phyloP scores from a whole-genome alignment of 1,284 basidiomycete genomes.

The Pseudozyma thailandica region DNA sequence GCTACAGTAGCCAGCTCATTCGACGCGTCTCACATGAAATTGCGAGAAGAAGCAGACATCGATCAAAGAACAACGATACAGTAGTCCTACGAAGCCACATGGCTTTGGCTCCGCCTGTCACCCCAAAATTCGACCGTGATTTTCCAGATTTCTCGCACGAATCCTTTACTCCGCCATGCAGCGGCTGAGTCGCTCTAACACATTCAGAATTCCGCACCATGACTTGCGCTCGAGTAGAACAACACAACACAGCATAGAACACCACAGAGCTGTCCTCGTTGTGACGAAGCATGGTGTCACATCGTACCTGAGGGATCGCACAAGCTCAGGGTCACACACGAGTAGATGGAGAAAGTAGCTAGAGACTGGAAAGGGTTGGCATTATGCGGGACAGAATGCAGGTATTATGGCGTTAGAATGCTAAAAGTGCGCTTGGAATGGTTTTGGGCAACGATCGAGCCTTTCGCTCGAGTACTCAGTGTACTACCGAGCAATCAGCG shows the following conservation, averaged over 20 bases:
- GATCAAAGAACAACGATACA: no score
- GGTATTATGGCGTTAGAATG: slow-evolving; percentile 26
- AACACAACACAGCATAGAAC: slow-evolving; percentile 11
- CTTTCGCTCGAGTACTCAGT: background rate
- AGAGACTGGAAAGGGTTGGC: slow-evolving; percentile 15
- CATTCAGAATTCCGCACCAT: no score
- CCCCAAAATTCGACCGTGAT: no score
- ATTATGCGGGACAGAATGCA: slow-evolving; percentile 30
- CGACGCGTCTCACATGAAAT: no score
- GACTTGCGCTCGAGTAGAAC: background rate
- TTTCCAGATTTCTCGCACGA: no score
- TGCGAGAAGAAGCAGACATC: no score
- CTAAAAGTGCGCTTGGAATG: background rate
- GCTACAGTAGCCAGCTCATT: no score
- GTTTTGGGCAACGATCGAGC: background rate
- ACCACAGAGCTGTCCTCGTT: background rate
- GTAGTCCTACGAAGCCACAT: no score
- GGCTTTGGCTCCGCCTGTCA: no score
- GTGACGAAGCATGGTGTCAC: no score
- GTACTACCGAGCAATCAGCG: background rate
- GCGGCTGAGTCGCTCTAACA: no score
- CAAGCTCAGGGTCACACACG: background rate
- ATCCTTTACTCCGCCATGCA: no score
- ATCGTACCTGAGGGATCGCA: background rate
- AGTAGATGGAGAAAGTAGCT: background rate